Evolutionary conservation across 495 filamentous ascomycete species (phyloP), one percentile per base, ranked within the genome.

Genomic region (Lentithecium fluviatile): DNA sequence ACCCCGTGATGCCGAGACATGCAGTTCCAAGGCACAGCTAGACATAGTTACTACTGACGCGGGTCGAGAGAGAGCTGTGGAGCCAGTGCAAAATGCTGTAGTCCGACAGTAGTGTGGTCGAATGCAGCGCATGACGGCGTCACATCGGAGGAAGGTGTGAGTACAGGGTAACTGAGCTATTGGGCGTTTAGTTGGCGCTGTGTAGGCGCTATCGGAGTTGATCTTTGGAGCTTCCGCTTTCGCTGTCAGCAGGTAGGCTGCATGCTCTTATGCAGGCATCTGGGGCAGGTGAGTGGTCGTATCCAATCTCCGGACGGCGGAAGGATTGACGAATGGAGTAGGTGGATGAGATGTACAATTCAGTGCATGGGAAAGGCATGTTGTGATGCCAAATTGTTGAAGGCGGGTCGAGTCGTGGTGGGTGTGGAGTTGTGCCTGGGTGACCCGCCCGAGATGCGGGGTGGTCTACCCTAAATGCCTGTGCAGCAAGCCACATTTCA

Each of bases 61-160:
- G 3, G 40, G 4, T n/a, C 40, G 19, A 43, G 19, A 43, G 3
- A 43, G 19, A 43, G 40, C 8, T 3, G 15, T n/a, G 40, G 40
- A 43, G 40, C 40, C 15, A 20, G 40, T 20, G 40, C 19, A 15
- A 13, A 15, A 43, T 43, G 4, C 21, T 15, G 5, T 25, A 8
- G 21, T 48, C 23, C 29, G 23, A 24, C n/a, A 20, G 11, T 11
- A 12, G n/a, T 13, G 29, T 8, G 24, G 56, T 37, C 21, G 1
- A 6, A 13, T 47, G 45, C 8, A 8, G 48, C 36, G 40, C 19
- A 47, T 58, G 64, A 62, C 45, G 45, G 15, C 40, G 43, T 49
- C 32, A 54, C 52, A n/a, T 29, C 29, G 2, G 7, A 29, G 54
- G 64, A 63, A 67, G 64, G 64, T 67, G 49, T 47, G 48, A 67